These are phyloP conservation scores for Apiotrichum gamsii DNA, from an alignment of 1,284 basidiomycete genomes.

Conservation along the genomic window DNA sequence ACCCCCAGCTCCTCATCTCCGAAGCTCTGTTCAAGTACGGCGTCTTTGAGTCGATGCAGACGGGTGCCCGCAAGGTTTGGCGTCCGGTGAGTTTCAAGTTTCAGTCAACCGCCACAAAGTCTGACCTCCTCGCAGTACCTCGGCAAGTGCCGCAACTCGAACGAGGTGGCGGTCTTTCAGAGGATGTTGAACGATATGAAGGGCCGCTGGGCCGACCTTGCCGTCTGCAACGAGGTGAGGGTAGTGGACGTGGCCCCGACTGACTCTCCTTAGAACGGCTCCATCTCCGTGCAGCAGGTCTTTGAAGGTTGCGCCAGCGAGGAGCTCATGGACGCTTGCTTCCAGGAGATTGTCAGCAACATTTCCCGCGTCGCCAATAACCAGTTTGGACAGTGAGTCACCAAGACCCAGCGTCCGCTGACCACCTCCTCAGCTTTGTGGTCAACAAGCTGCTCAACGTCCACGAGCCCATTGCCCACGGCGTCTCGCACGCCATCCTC, in stretches of 20 bases:
- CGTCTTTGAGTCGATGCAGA: constrained; percentile 39
- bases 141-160: constrained; percentile 33
- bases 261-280: constrained; percentile 43
- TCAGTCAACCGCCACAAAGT: too few species aligned
- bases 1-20: constrained; percentile 23
- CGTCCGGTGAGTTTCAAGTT: constrained; percentile 26
- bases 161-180: constrained; percentile 28
- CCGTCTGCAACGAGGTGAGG: constrained; percentile 35
- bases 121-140: constrained; percentile 26
- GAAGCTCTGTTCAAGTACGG: constrained; percentile 34
- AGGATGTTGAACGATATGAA: constrained; percentile 36
- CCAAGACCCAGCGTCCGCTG: too few species aligned
- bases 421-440: constrained; percentile 31
- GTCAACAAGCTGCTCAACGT: constrained; percentile 37
- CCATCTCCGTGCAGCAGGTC: constrained; percentile 42
- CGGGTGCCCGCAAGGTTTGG: constrained; percentile 40
- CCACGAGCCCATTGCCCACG: constrained; percentile 24
- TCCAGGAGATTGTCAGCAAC: constrained; percentile 34
- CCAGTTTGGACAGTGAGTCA: constrained; percentile 40
- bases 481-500: constrained; percentile 29
- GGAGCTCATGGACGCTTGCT: constrained; percentile 37
- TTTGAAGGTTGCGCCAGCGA: constrained; percentile 40
- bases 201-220: constrained; percentile 36
- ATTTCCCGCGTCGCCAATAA: constrained; percentile 39
- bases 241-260: too few species aligned